Evolutionary conservation across 2,329 filamentous ascomycete species (phyloP).

Genomic region (Geosmithia morbida): DNA sequence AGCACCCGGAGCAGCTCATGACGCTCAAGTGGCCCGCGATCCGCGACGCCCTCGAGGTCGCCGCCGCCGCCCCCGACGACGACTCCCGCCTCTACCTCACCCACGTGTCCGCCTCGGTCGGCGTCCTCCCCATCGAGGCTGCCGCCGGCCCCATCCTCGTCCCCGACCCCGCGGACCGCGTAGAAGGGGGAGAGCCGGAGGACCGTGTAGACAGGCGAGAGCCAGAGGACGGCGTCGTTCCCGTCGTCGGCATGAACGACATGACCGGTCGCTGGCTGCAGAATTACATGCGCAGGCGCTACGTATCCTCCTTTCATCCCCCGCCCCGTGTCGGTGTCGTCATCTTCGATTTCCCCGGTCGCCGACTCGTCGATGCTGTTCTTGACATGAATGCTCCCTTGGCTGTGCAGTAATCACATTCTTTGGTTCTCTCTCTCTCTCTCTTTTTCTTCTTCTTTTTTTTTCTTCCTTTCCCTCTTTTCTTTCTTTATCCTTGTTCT

Average conservation of each 20-base stretch:
- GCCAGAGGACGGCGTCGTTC: slow-evolving; percentile 11
- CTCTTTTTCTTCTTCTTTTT: too few relatives aligned
- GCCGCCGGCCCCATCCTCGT: slow-evolving; percentile 24
- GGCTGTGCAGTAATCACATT: neutral
- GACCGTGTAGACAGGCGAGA: neutral
- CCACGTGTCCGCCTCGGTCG: slow-evolving; percentile 31
- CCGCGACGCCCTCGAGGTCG: slow-evolving; percentile 21
- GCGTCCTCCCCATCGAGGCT: slow-evolving; percentile 32
- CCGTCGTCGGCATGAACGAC: slow-evolving; percentile 32
- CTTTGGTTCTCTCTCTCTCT: too few relatives aligned
- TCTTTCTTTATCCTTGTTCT: too few relatives aligned
- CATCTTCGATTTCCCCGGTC: slow-evolving; percentile 33
- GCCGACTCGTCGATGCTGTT: slow-evolving; percentile 24
- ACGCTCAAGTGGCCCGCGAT: slow-evolving; percentile 32
- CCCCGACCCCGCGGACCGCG: too few relatives aligned
- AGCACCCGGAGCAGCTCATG: slow-evolving; percentile 21
- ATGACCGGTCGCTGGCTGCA: slow-evolving; percentile 29
- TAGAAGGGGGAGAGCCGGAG: neutral
- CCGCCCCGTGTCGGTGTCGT: slow-evolving; percentile 24
- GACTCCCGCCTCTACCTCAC: slow-evolving; percentile 26
- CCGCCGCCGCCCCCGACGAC: slow-evolving; percentile 15
- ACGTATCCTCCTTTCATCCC: slow-evolving; percentile 1
- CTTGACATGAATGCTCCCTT: slow-evolving; percentile 21
- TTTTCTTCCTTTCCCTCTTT: too few relatives aligned
- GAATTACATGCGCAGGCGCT: slow-evolving; percentile 9